Conservation (phyloP, 768 basidiomycete genomes). For the Lactarius quietus region DNA sequence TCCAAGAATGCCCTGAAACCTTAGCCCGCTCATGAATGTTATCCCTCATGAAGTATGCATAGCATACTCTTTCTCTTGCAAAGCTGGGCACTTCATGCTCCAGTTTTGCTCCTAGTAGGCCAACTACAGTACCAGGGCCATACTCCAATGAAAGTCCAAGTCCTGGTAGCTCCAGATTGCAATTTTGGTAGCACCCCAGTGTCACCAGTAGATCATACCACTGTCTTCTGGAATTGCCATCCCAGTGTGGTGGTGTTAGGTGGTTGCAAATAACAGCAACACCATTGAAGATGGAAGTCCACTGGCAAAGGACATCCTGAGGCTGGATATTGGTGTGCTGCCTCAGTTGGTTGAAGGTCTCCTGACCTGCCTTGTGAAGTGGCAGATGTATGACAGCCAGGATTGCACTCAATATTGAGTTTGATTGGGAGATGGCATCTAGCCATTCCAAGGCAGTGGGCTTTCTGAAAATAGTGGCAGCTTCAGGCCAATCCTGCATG, state of each 20-base stretch:
- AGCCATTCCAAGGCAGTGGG: neutral
- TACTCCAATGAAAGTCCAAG: neutral
- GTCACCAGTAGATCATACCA: neutral
- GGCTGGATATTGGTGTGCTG: neutral
- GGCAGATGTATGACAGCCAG: neutral
- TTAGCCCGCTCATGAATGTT: neutral
- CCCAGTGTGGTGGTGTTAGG: neutral
- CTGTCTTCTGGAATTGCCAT: neutral
- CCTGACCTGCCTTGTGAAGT: neutral
- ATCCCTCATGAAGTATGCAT: neutral
- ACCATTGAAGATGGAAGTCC: neutral
- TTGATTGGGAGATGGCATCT: neutral
- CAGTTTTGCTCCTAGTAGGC: neutral
- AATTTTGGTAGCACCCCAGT: neutral
- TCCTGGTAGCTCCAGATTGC: neutral
- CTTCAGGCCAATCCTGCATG: too few relatives aligned
- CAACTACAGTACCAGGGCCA: neutral
- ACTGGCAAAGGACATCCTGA: neutral
- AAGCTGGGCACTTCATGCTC: neutral
- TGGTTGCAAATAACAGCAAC: neutral
- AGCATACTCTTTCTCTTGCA: neutral
- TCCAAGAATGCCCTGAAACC: neutral
- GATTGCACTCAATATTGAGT: neutral
- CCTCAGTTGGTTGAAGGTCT: neutral
- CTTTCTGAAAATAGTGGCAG: neutral